Base-by-base conservation (phyloP, 129 eudicot genomes). In the Logfia minima region DNA sequence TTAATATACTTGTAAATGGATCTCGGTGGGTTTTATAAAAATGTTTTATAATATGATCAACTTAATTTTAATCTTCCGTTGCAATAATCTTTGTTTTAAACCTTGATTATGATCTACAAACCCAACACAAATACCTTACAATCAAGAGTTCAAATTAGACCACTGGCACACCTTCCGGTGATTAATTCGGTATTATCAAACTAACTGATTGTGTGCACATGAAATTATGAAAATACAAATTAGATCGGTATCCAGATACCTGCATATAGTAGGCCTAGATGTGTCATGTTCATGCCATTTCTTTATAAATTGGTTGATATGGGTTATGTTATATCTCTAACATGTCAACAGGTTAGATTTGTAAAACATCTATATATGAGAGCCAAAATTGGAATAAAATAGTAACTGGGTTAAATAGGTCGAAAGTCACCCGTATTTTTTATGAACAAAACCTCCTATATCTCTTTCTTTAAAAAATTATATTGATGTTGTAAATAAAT, bases 51-150 rank as follows among this genome's bases (percentile, higher is more conserved):
- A 2, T 31, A 31, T 31, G 4, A 31, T 31, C 34, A 2, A 31
- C 4, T 31, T 31, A 31, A 4, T 31, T 31, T 31, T 31, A 31
- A 4, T n/a, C 34, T 3, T 31, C 4, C 4, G 4, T 31, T 31
- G 34, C 4, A 31, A 31, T 31, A 2, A 31, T 31, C 34, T 2
- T 3, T 31, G 4, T 31, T 31, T 31, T 31, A 2, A 2, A 29
- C 0, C 32, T 2, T 29, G 2, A 2, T 1, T 29, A 23, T 29
- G 32, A 29, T 29, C 32, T 2, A 29, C 32, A 29, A 29, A 2
- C 4, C 4, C 32, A 29, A 29, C 32, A 29, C 96, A 95, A 58
- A 95, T 82, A 71, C 70, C 70, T 66, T 28, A 66, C 45, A 32
- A 66, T 17, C n/a, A 32, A 28, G 23, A 66, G 1, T 66, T 8